Evolutionary conservation across 1,139 yeast species (phyloP).

Genomic region (Hemisphaericaspora xylanilytica): DNA sequence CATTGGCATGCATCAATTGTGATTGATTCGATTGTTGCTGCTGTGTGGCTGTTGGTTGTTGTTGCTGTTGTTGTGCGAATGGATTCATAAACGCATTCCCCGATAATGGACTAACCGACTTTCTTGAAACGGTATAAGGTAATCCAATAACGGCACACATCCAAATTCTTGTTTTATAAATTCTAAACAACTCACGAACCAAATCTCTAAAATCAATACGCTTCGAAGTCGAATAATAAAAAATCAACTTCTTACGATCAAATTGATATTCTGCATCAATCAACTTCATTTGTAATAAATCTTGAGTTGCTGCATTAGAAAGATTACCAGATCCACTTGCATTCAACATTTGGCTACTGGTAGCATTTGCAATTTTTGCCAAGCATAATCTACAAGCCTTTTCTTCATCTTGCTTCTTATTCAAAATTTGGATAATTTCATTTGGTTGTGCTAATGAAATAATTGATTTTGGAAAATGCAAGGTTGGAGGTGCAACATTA

Average conservation of each 20-base stretch:
- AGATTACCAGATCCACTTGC: constrained; percentile 8
- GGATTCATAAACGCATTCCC: constrained; percentile 9
- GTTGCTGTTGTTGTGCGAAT: constrained; percentile 8
- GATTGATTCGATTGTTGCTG: constrained; percentile 5
- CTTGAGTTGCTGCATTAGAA: constrained; percentile 18
- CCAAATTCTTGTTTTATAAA: constrained; percentile 96
- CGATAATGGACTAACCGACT: constrained; percentile 11
- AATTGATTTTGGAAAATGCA: constrained; percentile 72
- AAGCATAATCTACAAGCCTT: constrained; percentile 64
- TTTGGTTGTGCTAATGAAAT: constrained; percentile 62
- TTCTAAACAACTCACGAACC: constrained; percentile 86
- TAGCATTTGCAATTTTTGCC: constrained; percentile 53
- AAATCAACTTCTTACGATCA: constrained; percentile 90
- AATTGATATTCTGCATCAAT: constrained; percentile 92
- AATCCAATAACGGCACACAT: constrained; percentile 74
- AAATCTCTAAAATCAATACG: constrained; percentile 91
- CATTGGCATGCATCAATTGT: background rate
- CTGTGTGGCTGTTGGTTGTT: constrained; percentile 3
- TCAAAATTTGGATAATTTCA: constrained; percentile 59
- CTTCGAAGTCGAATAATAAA: constrained; percentile 71
- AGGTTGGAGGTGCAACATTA: constrained; percentile 34
- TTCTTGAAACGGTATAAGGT: constrained; percentile 21
- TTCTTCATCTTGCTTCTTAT: constrained; percentile 68
- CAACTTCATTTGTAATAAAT: constrained; percentile 39
- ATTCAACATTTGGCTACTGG: constrained; percentile 14